Percentiles rank a stretch among this genome's conserved stretches.
These are phyloP conservation scores for Cryphonectria parasitica DNA, from an alignment of 2,329 filamentous ascomycete genomes.

Conservation along the genomic window DNA sequence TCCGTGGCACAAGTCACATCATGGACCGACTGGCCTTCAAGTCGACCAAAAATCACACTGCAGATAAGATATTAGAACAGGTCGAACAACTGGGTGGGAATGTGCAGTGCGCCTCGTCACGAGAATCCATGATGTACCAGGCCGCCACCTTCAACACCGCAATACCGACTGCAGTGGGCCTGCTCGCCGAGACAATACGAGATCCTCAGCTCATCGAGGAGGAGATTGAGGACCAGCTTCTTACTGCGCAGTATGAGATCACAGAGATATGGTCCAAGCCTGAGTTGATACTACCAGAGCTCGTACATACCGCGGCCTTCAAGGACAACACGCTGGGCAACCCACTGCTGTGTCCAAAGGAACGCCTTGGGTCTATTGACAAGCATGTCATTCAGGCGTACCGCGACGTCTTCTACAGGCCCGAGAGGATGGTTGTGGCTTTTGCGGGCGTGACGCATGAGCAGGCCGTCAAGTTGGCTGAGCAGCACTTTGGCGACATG, in stretches of 20 bases:
- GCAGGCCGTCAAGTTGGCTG: constrained; percentile 76
- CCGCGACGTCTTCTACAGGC: constrained; percentile 80
- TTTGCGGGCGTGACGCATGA: constrained; percentile 89
- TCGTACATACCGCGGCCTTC: constrained; percentile 94
- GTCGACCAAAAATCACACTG: constrained; percentile 70
- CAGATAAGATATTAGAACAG: constrained; percentile 84
- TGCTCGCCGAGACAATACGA: constrained; percentile 93
- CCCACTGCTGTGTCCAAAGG: constrained; percentile 86
- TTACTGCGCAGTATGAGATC: constrained; percentile 94
- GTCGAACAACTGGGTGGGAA: constrained; percentile 91
- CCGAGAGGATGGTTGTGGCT: constrained; percentile 90
- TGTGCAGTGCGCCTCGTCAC: constrained; percentile 93
- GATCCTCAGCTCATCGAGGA: constrained; percentile 82
- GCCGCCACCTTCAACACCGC: constrained; percentile 95
- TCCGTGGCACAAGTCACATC: constrained; percentile 93
- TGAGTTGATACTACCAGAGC: constrained; percentile 90
- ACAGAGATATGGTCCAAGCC: constrained; percentile 97
- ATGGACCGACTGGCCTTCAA: constrained; percentile 97
- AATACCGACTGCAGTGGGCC: constrained; percentile 77
- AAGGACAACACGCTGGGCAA: constrained; percentile 96
- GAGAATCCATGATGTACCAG: constrained; percentile 98
- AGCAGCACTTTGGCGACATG: constrained; percentile 94
- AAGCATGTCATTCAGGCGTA: constrained; percentile 76
- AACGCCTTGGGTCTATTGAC: constrained; percentile 77
- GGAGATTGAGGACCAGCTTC: constrained; percentile 84